Evolutionary conservation across 2,329 filamentous ascomycete species (phyloP).

Genomic region (Talaromyces atroroseus): DNA sequence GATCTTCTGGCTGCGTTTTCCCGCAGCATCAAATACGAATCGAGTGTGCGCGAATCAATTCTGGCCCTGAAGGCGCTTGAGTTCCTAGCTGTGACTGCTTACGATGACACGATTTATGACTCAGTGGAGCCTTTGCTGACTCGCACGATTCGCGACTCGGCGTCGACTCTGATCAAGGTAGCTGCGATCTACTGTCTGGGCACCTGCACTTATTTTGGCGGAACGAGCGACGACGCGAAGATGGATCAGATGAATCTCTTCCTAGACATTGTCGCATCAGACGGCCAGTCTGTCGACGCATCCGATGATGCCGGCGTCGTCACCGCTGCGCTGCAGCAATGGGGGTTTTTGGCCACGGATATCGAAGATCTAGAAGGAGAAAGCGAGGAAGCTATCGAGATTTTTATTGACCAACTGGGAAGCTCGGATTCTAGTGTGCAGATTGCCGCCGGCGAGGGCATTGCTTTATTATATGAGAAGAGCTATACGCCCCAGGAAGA

Average conservation of each 20-base stretch:
- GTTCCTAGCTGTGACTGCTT: conserved; percentile 63
- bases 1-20: conserved; percentile 63
- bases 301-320: conserved; percentile 67
- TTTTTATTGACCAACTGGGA: conserved; percentile 79
- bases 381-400: conserved; percentile 68
- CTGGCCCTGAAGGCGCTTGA: conserved; percentile 67
- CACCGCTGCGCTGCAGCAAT: conserved; percentile 67
- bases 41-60: conserved; percentile 62
- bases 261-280: conserved; percentile 71
- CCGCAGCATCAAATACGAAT: conserved; percentile 64
- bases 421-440: conserved; percentile 68
- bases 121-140: conserved; percentile 55
- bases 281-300: conserved; percentile 67
- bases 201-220: conserved; percentile 69
- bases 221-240: conserved; percentile 62
- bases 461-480: conserved; percentile 77
- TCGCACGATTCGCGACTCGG: conserved; percentile 60
- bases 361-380: conserved; percentile 67
- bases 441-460: conserved; percentile 70
- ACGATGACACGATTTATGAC: conserved; percentile 62
- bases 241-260: conserved; percentile 69
- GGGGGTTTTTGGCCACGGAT: conserved; percentile 74
- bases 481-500: conserved; percentile 55
- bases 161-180: conserved; percentile 59
- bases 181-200: conserved; percentile 69